These are phyloP conservation scores for Oryza glumipatula DNA, from an alignment of 176 grass and related monocot species.

Conservation along the genomic window DNA sequence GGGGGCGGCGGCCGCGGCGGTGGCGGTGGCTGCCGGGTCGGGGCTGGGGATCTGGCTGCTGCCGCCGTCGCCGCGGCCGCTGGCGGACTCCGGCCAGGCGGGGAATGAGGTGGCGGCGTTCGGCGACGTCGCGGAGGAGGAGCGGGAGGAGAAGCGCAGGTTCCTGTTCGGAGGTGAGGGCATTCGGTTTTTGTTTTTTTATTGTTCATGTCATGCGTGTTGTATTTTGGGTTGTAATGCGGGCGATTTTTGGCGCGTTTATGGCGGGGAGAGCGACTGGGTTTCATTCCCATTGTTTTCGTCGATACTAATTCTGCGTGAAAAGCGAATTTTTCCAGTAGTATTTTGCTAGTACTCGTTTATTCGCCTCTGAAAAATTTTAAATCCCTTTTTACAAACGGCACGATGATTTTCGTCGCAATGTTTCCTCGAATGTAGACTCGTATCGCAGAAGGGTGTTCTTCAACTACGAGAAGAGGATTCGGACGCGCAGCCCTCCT, in stretches of 20 bases:
- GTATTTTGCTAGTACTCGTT: neutral
- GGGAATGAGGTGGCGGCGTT: conserved; percentile 23
- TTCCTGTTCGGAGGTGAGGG: conserved; percentile 73
- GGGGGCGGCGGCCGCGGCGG: conserved; percentile 18
- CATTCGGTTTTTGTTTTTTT: neutral
- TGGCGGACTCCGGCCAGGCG: conserved; percentile 53
- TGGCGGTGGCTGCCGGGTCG: conserved; percentile 49
- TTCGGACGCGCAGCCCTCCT: conserved; percentile 77
- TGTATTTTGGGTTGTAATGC: neutral
- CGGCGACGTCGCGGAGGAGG: conserved; percentile 11
- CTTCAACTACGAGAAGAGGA: conserved; percentile 97
- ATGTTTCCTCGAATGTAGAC: conserved; percentile 41
- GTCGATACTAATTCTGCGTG: neutral
- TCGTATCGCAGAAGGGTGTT: conserved; percentile 85
- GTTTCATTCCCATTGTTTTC: neutral
- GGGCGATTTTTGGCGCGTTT: neutral
- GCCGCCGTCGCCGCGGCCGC: conserved; percentile 31
- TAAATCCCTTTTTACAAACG: neutral
- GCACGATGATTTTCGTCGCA: neutral
- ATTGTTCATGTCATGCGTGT: neutral
- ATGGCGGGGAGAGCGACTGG: neutral
- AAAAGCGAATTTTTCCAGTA: neutral
- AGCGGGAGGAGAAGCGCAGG: conserved; percentile 45
- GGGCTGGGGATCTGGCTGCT: conserved; percentile 66
- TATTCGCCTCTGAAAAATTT: neutral